Percentiles rank a stretch among this genome's conserved stretches.
Evolutionary conservation across 768 basidiomycete genomes (phyloP).

Genomic region (Pleurotus tuber-regium): DNA sequence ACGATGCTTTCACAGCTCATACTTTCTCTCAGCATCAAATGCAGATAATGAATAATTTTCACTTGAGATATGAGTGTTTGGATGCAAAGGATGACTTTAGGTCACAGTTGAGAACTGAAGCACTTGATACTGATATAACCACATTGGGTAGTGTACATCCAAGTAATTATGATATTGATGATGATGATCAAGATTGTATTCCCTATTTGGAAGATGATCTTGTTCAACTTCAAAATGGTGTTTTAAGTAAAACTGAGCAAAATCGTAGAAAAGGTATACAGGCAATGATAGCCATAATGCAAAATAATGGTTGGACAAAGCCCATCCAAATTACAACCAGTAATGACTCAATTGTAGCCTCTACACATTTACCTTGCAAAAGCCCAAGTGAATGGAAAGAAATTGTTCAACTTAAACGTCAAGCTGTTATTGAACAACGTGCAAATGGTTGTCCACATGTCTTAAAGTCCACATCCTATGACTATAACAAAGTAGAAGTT

Average conservation of each 20-base stretch:
- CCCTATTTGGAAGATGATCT: not conserved
- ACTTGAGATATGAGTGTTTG: constrained; percentile 25
- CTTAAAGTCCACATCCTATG: not conserved
- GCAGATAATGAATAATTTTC: constrained; percentile 21
- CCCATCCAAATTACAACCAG: not conserved
- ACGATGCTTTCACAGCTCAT: constrained; percentile 18
- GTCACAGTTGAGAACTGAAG: constrained; percentile 11
- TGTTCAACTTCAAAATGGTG: not conserved
- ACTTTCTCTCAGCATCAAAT: constrained; percentile 11
- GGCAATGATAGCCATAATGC: not conserved
- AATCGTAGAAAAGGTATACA: not conserved
- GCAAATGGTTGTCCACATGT: not conserved
- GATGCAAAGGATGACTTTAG: constrained; percentile 24
- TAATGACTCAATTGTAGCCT: not conserved
- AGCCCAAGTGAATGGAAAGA: not conserved
- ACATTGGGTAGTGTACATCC: no score
- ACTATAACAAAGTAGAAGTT: not conserved
- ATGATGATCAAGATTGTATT: not conserved
- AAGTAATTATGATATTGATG: not conserved
- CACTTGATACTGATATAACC: not conserved
- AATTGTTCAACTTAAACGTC: not conserved
- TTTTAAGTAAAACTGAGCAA: not conserved
- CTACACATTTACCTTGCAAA: not conserved
- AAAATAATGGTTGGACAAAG: not conserved
- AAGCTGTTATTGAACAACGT: not conserved